These are phyloP conservation scores for Aspergillus melleus DNA, from an alignment of 2,329 filamentous ascomycete genomes.

Conservation along the genomic window DNA sequence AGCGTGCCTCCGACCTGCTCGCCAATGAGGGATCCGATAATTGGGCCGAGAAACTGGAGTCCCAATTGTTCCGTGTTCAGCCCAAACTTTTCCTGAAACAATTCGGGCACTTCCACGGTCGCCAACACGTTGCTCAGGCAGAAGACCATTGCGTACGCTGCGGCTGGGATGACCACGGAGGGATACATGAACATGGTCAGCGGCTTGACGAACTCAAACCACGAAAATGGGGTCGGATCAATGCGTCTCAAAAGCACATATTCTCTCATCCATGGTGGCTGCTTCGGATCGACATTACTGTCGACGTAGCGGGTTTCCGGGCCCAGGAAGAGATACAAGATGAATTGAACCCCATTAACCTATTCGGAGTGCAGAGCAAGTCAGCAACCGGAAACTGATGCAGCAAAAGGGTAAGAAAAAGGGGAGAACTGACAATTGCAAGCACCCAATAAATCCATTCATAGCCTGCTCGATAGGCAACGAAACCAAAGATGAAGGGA, in stretches of 20 bases:
- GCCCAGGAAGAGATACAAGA: conserved; percentile 57
- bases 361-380: conserved; percentile 21
- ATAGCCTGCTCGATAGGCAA: conserved; percentile 55
- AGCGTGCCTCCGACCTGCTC: conserved; percentile 61
- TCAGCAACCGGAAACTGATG: conserved; percentile 9
- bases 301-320: conserved; percentile 57
- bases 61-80: conserved; percentile 61
- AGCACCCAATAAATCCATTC: conserved; percentile 62
- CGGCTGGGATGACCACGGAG: conserved; percentile 54
- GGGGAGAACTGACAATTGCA: conserved; percentile 49
- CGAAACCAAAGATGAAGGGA: conserved; percentile 43
- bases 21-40: conserved; percentile 60
- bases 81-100: conserved; percentile 57
- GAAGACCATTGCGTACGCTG: conserved; percentile 60
- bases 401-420: conserved; percentile 2
- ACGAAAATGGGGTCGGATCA: conserved; percentile 52
- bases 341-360: conserved; percentile 58
- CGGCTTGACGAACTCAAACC: conserved; percentile 55
- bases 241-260: conserved; percentile 52
- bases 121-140: conserved; percentile 55
- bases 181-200: conserved; percentile 48
- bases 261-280: conserved; percentile 43
- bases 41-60: conserved; percentile 57
- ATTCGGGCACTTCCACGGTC: conserved; percentile 61
- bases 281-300: conserved; percentile 26